Evolutionary conservation across 257 asterid genomes (phyloP), one percentile per base, ranked within the genome.

Genomic region (Solanum lycopersicoides): DNA sequence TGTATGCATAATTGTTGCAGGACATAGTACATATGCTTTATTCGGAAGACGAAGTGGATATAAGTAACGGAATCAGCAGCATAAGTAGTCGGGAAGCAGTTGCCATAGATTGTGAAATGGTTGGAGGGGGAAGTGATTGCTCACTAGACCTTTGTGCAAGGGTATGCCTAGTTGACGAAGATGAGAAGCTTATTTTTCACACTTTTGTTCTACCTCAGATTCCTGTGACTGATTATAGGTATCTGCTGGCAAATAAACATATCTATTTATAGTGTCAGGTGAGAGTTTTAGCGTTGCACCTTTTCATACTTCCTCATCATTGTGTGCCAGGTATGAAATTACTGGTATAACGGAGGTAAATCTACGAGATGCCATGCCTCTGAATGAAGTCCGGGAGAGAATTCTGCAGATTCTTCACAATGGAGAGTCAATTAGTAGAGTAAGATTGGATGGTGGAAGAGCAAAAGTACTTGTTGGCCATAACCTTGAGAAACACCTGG

Each of bases 71-170:
- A 85, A 63, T 85, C 87, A 87, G 39, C 10, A 30, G 10, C n/a
- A 71, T 69, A 56, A 86, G 86, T 82, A 86, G 71, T 83, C 71
- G 41, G 32, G 92, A 91, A 89, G 93, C 93, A 76, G 83, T 92
- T 91, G 91, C 96, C 68, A 44, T 92, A 23, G 93, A 89, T 71
- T 93, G 96, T 89, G 94, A 87, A 90, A 91, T 91, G 93, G 93
- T 92, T 83, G 95, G 95, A 18, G 92, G 94, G 87, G 95, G 94
- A 74, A 91, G 93, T 89, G 93, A 92, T 87, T 94, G 90, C 32
- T 77, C 95, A 7, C 94, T 91, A 47, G 96, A 93, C 90, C 87
- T 89, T 41, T 92, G 96, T 86, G 95, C 90, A 18, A 89, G 92
- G 86, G 93, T 90, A 71, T 93, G 95, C 91, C 92, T 92, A 34